These are phyloP conservation scores for Xylariaceae sp. DNA, from an alignment of 2,329 filamentous ascomycete species.

Conservation along the genomic window DNA sequence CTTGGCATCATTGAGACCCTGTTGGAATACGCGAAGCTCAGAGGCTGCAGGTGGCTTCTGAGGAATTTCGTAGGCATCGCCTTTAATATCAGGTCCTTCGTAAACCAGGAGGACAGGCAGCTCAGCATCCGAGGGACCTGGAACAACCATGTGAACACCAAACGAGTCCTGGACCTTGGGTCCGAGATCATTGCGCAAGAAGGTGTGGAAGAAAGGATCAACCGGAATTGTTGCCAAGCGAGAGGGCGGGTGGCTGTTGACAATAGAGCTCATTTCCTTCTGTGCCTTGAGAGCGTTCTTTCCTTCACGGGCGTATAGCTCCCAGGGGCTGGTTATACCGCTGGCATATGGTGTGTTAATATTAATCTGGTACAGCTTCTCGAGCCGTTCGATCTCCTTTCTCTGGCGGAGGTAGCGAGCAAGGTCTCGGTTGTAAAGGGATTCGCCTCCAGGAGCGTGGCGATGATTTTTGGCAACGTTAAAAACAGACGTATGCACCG, in stretches of 20 bases:
- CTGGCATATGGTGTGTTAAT: constrained; percentile 72
- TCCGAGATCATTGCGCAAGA: constrained; percentile 60
- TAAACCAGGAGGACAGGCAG: constrained; percentile 67
- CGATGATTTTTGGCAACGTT: constrained; percentile 77
- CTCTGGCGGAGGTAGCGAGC: constrained; percentile 83
- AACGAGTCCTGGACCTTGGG: constrained; percentile 60
- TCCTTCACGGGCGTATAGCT: constrained; percentile 79
- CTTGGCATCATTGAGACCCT: constrained; percentile 51
- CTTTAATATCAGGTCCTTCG: constrained; percentile 54
- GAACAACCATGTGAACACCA: constrained; percentile 69
- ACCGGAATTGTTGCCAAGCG: constrained; percentile 63
- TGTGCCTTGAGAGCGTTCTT: constrained; percentile 76
- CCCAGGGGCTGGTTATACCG: constrained; percentile 72
- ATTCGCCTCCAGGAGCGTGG: constrained; percentile 64
- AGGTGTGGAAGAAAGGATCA: constrained; percentile 74
- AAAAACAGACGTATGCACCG: constrained; percentile 77
- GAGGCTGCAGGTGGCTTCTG: constrained; percentile 46
- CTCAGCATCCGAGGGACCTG: constrained; percentile 54
- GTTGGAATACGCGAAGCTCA: constrained; percentile 50
- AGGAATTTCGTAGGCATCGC: constrained; percentile 49
- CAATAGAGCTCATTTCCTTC: constrained; percentile 67
- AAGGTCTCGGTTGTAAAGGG: constrained; percentile 75
- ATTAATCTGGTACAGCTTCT: constrained; percentile 74
- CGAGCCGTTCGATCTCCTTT: constrained; percentile 74
- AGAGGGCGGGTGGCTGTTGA: constrained; percentile 67